Conservation (phyloP, 306 rosid genomes). For the cucumber (Cucumis sativus) region Cucumber_9930_V3 NC_026659.2:4898501-4899000, state of each 20-base stretch:
- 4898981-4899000: too few species aligned
- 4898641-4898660: not conserved
- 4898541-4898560: not conserved
- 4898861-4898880: too few species aligned
- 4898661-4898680: not conserved
- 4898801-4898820: too few species aligned
- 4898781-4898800: too few species aligned
- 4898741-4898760: not conserved
- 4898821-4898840: too few species aligned
- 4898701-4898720: not conserved
- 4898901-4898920: too few species aligned
- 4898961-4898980: too few species aligned
- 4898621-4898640: not conserved
- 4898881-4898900: too few species aligned
- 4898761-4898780: not conserved
- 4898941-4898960: too few species aligned
- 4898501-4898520: not conserved
- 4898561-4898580: not conserved
- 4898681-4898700: not conserved
- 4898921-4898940: too few species aligned
- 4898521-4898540: not conserved
- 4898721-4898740: not conserved
- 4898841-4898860: too few species aligned
- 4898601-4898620: not conserved
- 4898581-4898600: not conserved